Evolutionary conservation across 1,284 basidiomycete genomes (phyloP), one percentile per base, ranked within the genome.

Genomic region (Trametes versicolor): DNA sequence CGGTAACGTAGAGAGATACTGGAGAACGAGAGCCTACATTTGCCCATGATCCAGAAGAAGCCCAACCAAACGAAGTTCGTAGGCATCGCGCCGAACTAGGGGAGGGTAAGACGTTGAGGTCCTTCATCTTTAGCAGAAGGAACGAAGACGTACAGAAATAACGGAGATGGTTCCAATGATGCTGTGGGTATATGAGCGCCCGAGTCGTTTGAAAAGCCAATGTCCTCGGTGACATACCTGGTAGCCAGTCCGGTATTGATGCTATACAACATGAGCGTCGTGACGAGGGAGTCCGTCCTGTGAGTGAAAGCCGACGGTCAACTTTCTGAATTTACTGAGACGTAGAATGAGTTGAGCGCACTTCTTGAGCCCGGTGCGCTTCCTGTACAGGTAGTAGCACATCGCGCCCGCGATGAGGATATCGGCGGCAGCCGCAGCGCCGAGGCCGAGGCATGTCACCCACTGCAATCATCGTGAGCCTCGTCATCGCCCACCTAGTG

Each of bases 1-100:
- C 21, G 47, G 12, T 36, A 17, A n/a, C 15, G 19, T 2, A 2
- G 25, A 15, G 21, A 13, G 13, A 8, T 4, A 37, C n/a, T 17
- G 29, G 5, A 15, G 23, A 39, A 32, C 19, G 36, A 25, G 17
- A 48, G 66, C 70, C 55, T 57, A 75, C 75, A 72, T 70, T 76
- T 77, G 34, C 75, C 75, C 60, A 77, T 71, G 54, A 76, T 70
- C 73, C 74, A 77, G 70, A 76, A 76, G 68, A 76, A 75, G 50
- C 71, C 69, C 27, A 76, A 56, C 73, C 75, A 76, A 29, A 76
- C 56, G 57, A 76, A 74, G 64, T 75, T 75, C n/a, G 68, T 68
- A 15, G 74, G 75, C 75, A 77, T 72, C 39, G 71, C 62, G 12
- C 70, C 72, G 50, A 74, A 76, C 75, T 76, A 43, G 12, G 32